Evolutionary conservation across 768 basidiomycete species (phyloP), one percentile per base, ranked within the genome.

Genomic region (Termitomyces sp.): DNA sequence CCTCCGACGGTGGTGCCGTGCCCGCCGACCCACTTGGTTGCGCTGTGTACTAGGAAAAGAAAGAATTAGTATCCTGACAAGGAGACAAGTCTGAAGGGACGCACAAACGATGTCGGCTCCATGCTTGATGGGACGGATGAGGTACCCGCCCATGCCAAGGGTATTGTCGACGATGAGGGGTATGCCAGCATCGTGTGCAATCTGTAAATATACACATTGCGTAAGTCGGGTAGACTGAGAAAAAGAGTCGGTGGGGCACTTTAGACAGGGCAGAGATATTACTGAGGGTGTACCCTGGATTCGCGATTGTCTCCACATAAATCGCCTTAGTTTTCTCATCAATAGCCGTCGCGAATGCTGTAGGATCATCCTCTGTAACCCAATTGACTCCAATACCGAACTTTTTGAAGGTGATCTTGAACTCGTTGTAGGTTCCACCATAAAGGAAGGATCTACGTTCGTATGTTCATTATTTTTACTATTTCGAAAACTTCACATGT

Each of bases 21-120:
- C 0, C 88, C 88, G 6, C 88, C 87, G 38, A 93, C 90, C 92
- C 91, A 94, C 69, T 94, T 92, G 0, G 92, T 92, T 1, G 89
- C 88, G 53, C 86, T 88, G 71, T 92, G 86, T 11, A 91, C 87
- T 79, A 50, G 2, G 25, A 25, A 25, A 25, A 10, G 11, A 4
- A 14, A 20, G 14, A 6, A 12, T 60, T n/a, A 40, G 32, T 38
- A 29, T 11, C 1, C 1, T 7, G 11, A 1, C 25, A 31, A 38
- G 48, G 10, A 7, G 12, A 11, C 12, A 47, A 32, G 11, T 36
- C n/a, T n/a, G 4, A 25, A 10, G 37, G 17, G 68, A 14, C 79
- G n/a, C 54, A 83, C 85, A 78, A 61, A 92, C 78, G 61, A 94
- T 89, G 63, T 94, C 89, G 0, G 92, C 91, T 31, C 92, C 92